These are phyloP conservation scores for Phytopythium vexans DNA, from an alignment of 352 stramenopile genomes.

Conservation along the genomic window DNA sequence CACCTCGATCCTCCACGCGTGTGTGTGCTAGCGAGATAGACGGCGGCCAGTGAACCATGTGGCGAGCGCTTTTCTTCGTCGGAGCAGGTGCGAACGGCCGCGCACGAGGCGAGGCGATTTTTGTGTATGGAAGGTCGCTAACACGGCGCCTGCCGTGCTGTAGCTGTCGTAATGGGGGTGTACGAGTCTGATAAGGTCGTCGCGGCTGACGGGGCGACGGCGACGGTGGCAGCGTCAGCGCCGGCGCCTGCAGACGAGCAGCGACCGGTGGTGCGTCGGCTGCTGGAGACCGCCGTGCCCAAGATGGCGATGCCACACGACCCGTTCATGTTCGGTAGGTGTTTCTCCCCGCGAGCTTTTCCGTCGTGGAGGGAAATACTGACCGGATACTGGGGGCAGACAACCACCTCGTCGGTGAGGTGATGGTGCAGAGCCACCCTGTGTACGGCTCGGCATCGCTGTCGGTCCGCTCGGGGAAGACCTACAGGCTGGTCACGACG, in stretches of 20 bases:
- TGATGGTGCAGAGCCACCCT: slow-evolving; percentile 50
- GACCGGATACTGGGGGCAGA: no score
- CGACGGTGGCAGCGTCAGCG: background rate
- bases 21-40: no score
- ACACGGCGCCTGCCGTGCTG: no score
- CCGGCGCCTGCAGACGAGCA: background rate
- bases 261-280: slow-evolving; percentile 3
- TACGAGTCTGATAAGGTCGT: background rate
- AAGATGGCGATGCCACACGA: slow-evolving; percentile 30
- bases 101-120: no score
- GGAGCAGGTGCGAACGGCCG: background rate
- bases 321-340: slow-evolving; percentile 39
- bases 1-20: no score
- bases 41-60: no score
- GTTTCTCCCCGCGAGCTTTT: no score
- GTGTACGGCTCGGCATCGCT: slow-evolving; percentile 54
- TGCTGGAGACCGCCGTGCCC: slow-evolving; percentile 3
- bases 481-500: slow-evolving; percentile 34
- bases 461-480: slow-evolving; percentile 44
- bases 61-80: slow-evolving; percentile 1
- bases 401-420: slow-evolving; percentile 57
- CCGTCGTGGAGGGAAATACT: no score
- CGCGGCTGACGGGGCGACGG: background rate
- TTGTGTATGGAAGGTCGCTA: no score
- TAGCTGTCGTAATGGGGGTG: slow-evolving; percentile 1